phyloP scores from a whole-genome alignment of 306 rosid species.

The Casuarina cunninghamiana region DNA sequence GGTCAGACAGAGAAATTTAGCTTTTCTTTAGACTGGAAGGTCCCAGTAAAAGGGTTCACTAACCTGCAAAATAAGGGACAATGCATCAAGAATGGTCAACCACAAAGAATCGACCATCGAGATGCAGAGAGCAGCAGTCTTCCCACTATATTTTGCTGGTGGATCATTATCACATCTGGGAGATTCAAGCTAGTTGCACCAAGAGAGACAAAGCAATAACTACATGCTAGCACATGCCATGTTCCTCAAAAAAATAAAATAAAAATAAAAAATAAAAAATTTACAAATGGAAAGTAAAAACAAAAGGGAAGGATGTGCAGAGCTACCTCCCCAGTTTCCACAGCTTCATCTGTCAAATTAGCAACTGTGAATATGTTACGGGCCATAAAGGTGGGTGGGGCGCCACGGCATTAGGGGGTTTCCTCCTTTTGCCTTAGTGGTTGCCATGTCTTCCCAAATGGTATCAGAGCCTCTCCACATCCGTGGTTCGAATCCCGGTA shows the following conservation, averaged over 20 bases:
- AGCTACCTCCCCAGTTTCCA: conserved; percentile 88
- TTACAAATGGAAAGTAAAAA: conserved; percentile 5
- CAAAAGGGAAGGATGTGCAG: conserved; percentile 12
- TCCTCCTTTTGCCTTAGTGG: no score
- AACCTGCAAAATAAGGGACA: conserved; percentile 91
- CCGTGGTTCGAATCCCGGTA: no score
- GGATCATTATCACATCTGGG: conserved; percentile 77
- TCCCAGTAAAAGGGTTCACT: conserved; percentile 10
- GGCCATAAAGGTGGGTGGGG: no score
- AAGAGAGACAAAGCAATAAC: conserved; percentile 25
- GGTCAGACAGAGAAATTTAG: conserved; percentile 4
- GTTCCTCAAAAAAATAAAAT: conserved; percentile 16
- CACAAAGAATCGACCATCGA: conserved; percentile 95
- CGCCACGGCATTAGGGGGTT: no score
- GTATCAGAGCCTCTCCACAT: no score
- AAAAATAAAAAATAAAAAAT: background rate
- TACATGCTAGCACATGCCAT: conserved; percentile 23
- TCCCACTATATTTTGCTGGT: conserved; percentile 70
- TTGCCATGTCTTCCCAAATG: no score
- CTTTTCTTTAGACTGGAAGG: conserved; percentile 1
- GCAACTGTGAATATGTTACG: conserved; percentile 98
- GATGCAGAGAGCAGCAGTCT: conserved; percentile 70
- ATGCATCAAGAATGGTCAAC: conserved; percentile 91
- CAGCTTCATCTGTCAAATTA: conserved; percentile 90
- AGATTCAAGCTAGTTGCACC: conserved; percentile 73